Evolutionary conservation across 495 filamentous ascomycete species (phyloP).

Genomic region (Aspergillus conjunctus): DNA sequence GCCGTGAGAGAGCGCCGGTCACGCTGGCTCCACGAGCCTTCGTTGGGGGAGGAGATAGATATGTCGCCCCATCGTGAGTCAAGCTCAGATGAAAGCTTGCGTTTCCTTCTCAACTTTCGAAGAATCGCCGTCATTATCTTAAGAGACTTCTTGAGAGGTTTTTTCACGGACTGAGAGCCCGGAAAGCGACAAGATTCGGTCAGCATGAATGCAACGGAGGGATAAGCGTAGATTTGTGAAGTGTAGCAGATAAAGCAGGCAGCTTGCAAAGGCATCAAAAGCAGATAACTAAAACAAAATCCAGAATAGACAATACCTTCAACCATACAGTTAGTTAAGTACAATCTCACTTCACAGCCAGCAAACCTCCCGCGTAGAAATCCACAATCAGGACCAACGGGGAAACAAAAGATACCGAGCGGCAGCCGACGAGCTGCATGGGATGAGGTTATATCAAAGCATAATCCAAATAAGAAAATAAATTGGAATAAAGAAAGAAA

Average conservation of each 20-base stretch:
- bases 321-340: slow-evolving; percentile 17
- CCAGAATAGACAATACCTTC: slow-evolving; percentile 4
- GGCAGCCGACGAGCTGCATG: slow-evolving; percentile 23
- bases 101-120: slow-evolving; percentile 42
- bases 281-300: slow-evolving; percentile 1
- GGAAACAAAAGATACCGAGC: slow-evolving; percentile 4
- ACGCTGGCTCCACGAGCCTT: slow-evolving; percentile 49
- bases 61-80: slow-evolving; percentile 49
- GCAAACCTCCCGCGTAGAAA: slow-evolving; percentile 1
- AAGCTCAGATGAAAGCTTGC: slow-evolving; percentile 43
- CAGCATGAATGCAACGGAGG: slow-evolving; percentile 17
- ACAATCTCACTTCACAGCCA: slow-evolving; percentile 1
- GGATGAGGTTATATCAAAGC: slow-evolving; percentile 35
- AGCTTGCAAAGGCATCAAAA: background rate
- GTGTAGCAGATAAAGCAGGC: background rate
- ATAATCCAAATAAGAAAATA: slow-evolving; percentile 16
- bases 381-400: slow-evolving; percentile 7
- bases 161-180: slow-evolving; percentile 30
- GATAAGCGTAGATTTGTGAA: no score
- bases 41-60: slow-evolving; percentile 44
- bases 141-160: slow-evolving; percentile 27
- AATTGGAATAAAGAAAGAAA: background rate
- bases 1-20: slow-evolving; percentile 22
- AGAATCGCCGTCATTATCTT: slow-evolving; percentile 41
- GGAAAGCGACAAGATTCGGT: slow-evolving; percentile 14